Percentiles rank a stretch among this genome's conserved stretches.
phyloP scores from a whole-genome alignment of 2,329 filamentous ascomycete species.

The Thielaviopsis populi region DNA sequence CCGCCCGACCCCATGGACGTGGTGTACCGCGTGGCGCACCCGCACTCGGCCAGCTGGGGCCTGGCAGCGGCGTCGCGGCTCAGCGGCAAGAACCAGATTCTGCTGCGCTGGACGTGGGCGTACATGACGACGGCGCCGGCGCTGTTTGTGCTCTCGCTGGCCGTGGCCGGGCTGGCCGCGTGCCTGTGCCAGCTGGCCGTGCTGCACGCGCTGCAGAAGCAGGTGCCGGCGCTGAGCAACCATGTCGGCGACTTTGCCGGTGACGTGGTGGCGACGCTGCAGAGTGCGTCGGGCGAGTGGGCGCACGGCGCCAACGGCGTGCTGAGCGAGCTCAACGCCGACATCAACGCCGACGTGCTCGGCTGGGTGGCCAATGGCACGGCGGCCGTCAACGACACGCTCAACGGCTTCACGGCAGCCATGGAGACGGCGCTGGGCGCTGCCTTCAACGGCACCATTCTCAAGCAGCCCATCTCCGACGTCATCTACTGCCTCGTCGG shows the following conservation, averaged over 20 bases:
- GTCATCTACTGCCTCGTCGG: conserved; percentile 78
- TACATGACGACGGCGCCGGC: conserved; percentile 77
- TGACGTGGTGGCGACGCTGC: conserved; percentile 57
- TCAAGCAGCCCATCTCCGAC: conserved; percentile 62
- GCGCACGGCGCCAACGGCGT: conserved; percentile 59
- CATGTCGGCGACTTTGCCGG: conserved; percentile 69
- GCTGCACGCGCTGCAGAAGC: conserved; percentile 55
- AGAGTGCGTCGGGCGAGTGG: conserved; percentile 63
- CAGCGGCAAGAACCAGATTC: conserved; percentile 46
- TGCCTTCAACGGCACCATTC: conserved; percentile 69
- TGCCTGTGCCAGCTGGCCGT: conserved; percentile 72
- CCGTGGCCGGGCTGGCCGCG: conserved; percentile 64
- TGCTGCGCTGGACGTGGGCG: conserved; percentile 69
- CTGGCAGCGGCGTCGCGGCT: conserved; percentile 54
- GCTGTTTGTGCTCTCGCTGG: conserved; percentile 73
- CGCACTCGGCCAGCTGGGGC: conserved; percentile 57
- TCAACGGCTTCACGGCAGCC: conserved; percentile 65
- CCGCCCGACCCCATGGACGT: conserved; percentile 71
- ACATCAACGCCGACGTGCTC: conserved; percentile 74
- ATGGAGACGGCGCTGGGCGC: conserved; percentile 59
- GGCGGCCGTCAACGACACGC: conserved; percentile 64
- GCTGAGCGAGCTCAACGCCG: conserved; percentile 52
- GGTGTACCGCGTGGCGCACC: conserved; percentile 73
- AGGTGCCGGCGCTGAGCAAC: conserved; percentile 58
- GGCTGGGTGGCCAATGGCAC: conserved; percentile 80